Base-by-base conservation (phyloP, 1,284 basidiomycete species). In the Crucibulum parvulum region DNA sequence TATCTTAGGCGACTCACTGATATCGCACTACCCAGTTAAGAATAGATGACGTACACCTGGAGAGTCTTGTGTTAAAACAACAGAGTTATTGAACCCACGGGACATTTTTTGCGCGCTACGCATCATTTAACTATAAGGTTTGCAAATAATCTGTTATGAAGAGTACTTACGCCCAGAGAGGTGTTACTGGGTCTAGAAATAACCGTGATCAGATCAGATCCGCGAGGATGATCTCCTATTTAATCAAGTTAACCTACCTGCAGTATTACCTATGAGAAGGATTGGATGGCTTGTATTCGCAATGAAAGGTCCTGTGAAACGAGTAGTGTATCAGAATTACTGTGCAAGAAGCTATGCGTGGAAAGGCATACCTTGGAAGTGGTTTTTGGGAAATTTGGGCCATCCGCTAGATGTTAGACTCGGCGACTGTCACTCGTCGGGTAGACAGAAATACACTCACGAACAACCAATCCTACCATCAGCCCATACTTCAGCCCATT, bases 31-130 rank as follows among this genome's bases (percentile, higher is more conserved):
- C 41, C 16, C 41, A 43, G 41, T 43, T 43, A 34, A 38, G n/a
- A 36, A n/a, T 50, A 6, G 24, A 38, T 34, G 36, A 53, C 51
- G 7, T 53, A 53, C 51, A 11, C 51, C 51, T 11, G 51, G n/a
- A 36, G 51, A 53, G 36, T 53, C 51, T 38, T 53, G 51, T 8
- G 51, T 53, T n/a, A 53, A 53, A 37, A 53, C 51, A 8, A 53
- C 36, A 15, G 51, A n/a, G n/a, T 24, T 35, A 15, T 4, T 35
- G 37, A 53, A 53, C 11, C 51, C 51, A 15, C n/a, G 10, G 10
- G 51, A 35, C 34, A 38, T 53, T n/a, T 53, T 53, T 13, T 36
- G 34, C 15, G 51, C 51, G 15, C 51, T 53, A 24, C 37, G 11
- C 13, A 37, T 15, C 51, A 37, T 18, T 11, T 36, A 18, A 15